phyloP scores from a whole-genome alignment of 768 basidiomycete species.

The Kwoniella sp. region DNA sequence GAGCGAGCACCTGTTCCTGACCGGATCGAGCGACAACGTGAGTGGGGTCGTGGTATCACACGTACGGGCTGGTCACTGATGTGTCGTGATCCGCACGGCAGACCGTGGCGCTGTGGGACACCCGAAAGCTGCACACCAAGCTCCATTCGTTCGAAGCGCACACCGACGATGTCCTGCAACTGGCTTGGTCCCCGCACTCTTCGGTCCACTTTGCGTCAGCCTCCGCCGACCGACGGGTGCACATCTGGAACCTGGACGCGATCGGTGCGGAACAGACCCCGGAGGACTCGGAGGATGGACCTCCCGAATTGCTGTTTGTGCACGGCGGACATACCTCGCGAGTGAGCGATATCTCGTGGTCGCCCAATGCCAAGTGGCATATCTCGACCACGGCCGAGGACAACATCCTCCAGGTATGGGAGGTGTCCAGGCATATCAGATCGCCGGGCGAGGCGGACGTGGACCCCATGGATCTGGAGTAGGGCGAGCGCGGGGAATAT shows the following conservation, averaged over 20 bases:
- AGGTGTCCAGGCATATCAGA: slow-evolving; percentile 90
- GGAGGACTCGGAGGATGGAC: slow-evolving; percentile 96
- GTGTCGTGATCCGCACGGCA: too few relatives aligned
- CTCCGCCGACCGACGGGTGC: slow-evolving; percentile 85
- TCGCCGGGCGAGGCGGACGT: slow-evolving; percentile 82
- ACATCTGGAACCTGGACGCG: slow-evolving; percentile 86
- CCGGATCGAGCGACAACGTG: slow-evolving; percentile 92
- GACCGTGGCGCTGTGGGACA: slow-evolving; percentile 86
- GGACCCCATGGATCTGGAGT: slow-evolving; percentile 77
- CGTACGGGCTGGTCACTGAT: too few relatives aligned
- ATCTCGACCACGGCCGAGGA: slow-evolving; percentile 87
- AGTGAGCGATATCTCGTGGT: slow-evolving; percentile 94
- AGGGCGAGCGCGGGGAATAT: slow-evolving; percentile 49
- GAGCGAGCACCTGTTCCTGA: slow-evolving; percentile 71
- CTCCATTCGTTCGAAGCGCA: slow-evolving; percentile 90
- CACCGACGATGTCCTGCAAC: slow-evolving; percentile 86
- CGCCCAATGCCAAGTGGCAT: slow-evolving; percentile 74
- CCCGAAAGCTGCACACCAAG: slow-evolving; percentile 63
- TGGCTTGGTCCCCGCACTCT: slow-evolving; percentile 93
- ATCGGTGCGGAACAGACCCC: slow-evolving; percentile 96
- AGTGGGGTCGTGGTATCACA: slow-evolving; percentile 24
- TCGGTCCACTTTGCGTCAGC: slow-evolving; percentile 90
- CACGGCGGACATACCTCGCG: slow-evolving; percentile 73
- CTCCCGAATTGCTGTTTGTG: slow-evolving; percentile 90
- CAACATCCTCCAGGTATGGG: slow-evolving; percentile 96